phyloP scores from a whole-genome alignment of 352 stramenopile species.

The Thalassiosira sp. region DNA sequence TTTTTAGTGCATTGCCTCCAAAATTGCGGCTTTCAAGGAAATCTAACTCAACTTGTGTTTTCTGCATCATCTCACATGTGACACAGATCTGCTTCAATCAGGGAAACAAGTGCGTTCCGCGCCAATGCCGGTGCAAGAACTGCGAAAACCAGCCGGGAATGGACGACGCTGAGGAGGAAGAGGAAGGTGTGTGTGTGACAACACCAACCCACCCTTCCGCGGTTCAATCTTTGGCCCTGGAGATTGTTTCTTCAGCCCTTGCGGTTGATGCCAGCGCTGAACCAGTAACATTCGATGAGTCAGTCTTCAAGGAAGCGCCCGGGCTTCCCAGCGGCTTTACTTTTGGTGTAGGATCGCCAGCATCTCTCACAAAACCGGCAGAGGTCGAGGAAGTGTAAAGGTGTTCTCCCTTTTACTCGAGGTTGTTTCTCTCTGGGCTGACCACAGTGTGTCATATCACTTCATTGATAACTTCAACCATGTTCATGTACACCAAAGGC shows the following conservation, averaged over 20 bases:
- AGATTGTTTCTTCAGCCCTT: background rate
- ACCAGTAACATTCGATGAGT: background rate
- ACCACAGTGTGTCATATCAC: no score
- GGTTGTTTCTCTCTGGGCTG: no score
- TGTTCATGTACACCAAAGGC: no score
- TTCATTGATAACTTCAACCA: no score
- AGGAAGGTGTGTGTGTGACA: background rate
- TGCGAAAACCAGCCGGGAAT: slow-evolving; percentile 24
- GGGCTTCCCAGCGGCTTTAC: slow-evolving; percentile 6
- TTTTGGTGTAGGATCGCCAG: background rate
- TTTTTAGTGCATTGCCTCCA: slow-evolving; percentile 2
- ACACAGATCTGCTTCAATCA: slow-evolving; percentile 34
- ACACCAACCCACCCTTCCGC: no score
- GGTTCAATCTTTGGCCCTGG: background rate
- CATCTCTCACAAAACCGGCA: background rate
- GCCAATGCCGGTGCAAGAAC: slow-evolving; percentile 33
- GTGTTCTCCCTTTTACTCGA: no score
- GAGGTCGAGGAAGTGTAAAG: background rate
- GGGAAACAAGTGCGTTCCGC: slow-evolving; percentile 21
- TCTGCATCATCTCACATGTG: background rate
- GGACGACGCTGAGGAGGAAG: slow-evolving; percentile 21
- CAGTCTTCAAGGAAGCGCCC: background rate
- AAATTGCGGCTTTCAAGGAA: background rate
- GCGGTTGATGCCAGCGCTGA: background rate
- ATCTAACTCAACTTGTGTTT: slow-evolving; percentile 6